Evolutionary conservation across 2,329 filamentous ascomycete genomes (phyloP).

Genomic region (Penicillium sp.): DNA sequence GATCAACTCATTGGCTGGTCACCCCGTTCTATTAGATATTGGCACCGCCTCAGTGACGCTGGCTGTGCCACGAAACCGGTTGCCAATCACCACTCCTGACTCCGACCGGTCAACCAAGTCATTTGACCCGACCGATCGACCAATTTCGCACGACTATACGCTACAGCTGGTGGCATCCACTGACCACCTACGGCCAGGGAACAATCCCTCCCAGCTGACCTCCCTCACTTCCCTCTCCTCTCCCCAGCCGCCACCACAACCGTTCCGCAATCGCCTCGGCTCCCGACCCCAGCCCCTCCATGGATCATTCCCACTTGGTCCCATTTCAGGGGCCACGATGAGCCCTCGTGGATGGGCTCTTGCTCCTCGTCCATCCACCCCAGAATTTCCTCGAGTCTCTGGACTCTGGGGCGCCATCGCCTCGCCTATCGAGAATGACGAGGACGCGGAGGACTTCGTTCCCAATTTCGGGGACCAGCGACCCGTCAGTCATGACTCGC

Average conservation of each 20-base stretch:
- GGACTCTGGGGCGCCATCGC: slow-evolving; percentile 39
- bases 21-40: slow-evolving; percentile 88
- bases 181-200: slow-evolving; percentile 58
- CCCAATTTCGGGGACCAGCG: slow-evolving; percentile 37
- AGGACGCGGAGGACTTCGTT: slow-evolving; percentile 34
- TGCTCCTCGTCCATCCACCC: slow-evolving; percentile 19
- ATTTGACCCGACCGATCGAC: slow-evolving; percentile 19
- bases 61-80: slow-evolving; percentile 63
- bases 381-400: slow-evolving; percentile 16
- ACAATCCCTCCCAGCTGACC: slow-evolving; percentile 32
- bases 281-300: slow-evolving; percentile 29
- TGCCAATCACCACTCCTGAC: slow-evolving; percentile 13
- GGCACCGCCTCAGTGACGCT: slow-evolving; percentile 88
- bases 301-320: slow-evolving; percentile 26
- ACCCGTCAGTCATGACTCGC: slow-evolving; percentile 18
- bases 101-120: slow-evolving; percentile 5
- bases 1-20: slow-evolving; percentile 86
- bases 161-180: slow-evolving; percentile 61
- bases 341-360: slow-evolving; percentile 25
- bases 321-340: slow-evolving; percentile 15
- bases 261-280: slow-evolving; percentile 33
- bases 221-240: slow-evolving; percentile 24
- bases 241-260: slow-evolving; percentile 18
- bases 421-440: slow-evolving; percentile 19
- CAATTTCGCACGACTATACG: slow-evolving; percentile 56